phyloP scores from a whole-genome alignment of 352 stramenopile genomes.

The Aphanomyces stellatus region DNA sequence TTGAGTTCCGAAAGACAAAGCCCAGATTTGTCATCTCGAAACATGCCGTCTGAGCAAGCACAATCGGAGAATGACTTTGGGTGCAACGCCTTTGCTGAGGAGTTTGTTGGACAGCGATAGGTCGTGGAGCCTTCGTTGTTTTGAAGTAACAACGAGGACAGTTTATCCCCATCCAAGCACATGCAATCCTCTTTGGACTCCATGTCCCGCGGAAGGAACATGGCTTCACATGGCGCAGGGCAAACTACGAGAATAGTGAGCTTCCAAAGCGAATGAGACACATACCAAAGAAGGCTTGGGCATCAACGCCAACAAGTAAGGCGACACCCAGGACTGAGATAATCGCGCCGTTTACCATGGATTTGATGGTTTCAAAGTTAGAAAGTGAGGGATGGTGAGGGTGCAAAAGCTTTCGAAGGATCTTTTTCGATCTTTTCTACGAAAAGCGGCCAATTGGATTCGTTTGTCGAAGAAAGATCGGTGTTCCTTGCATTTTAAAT shows the following conservation, averaged over 20 bases:
- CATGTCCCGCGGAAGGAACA: conserved; percentile 78
- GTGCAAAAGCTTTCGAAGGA: conserved; percentile 14
- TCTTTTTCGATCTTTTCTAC: conserved; percentile 2
- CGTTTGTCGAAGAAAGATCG: not conserved
- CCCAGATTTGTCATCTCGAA: conserved; percentile 34
- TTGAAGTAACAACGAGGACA: not conserved
- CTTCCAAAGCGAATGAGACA: not conserved
- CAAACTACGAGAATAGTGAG: conserved; percentile 31
- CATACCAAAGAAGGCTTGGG: conserved; percentile 18
- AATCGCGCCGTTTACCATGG: not conserved
- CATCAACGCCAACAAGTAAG: not conserved
- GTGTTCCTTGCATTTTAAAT: too few species aligned
- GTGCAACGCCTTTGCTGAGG: conserved; percentile 26
- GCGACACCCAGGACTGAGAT: not conserved
- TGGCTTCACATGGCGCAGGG: conserved; percentile 52
- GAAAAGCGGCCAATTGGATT: too few species aligned
- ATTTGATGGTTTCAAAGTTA: too few species aligned
- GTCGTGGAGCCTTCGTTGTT: conserved; percentile 1
- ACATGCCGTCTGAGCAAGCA: conserved; percentile 25
- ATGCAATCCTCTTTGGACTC: conserved; percentile 63
- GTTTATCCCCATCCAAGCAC: conserved; percentile 24
- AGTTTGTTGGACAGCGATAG: conserved; percentile 33
- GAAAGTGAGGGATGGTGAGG: not conserved
- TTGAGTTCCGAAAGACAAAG: conserved; percentile 32
- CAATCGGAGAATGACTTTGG: conserved; percentile 40